phyloP scores from a whole-genome alignment of 805 yeast genomes.

The Kodamaea hsintzibuensis region DNA sequence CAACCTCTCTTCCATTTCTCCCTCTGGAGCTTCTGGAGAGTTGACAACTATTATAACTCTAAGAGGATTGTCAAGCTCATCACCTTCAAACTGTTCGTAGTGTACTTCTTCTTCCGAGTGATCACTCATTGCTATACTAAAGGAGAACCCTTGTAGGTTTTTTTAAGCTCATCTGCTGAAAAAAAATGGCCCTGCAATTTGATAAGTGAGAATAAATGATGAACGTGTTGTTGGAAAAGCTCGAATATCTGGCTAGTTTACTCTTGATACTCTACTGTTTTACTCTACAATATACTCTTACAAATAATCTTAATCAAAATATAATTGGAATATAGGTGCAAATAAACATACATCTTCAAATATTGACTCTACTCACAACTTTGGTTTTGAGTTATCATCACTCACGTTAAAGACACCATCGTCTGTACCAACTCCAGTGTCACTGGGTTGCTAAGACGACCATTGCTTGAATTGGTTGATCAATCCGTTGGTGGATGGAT shows the following conservation, averaged over 20 bases:
- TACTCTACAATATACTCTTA: too few relatives aligned
- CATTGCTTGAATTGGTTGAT: constrained; percentile 95
- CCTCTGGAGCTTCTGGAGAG: constrained; percentile 35
- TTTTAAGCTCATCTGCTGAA: constrained; percentile 2
- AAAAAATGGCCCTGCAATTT: constrained; percentile 1
- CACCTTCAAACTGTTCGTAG: constrained; percentile 15
- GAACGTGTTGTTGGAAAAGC: not conserved
- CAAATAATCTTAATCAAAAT: too few relatives aligned
- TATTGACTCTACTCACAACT: constrained; percentile 6
- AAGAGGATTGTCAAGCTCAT: constrained; percentile 48
- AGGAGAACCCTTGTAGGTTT: not conserved
- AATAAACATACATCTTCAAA: too few relatives aligned
- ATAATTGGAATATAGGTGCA: too few relatives aligned
- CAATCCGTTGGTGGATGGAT: constrained; percentile 86
- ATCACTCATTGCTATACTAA: constrained; percentile 1
- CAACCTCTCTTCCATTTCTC: constrained; percentile 51
- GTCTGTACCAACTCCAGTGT: not conserved
- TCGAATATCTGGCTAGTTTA: too few relatives aligned
- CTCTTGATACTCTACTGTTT: too few relatives aligned
- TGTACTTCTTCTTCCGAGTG: constrained; percentile 9
- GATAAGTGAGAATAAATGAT: not conserved
- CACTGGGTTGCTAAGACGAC: constrained; percentile 44
- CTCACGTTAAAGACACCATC: constrained; percentile 1
- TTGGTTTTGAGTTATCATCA: constrained; percentile 4
- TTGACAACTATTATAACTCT: constrained; percentile 45